Evolutionary conservation across 139 green algal species (phyloP).

Genomic region (Chlorella sp.): DNA sequence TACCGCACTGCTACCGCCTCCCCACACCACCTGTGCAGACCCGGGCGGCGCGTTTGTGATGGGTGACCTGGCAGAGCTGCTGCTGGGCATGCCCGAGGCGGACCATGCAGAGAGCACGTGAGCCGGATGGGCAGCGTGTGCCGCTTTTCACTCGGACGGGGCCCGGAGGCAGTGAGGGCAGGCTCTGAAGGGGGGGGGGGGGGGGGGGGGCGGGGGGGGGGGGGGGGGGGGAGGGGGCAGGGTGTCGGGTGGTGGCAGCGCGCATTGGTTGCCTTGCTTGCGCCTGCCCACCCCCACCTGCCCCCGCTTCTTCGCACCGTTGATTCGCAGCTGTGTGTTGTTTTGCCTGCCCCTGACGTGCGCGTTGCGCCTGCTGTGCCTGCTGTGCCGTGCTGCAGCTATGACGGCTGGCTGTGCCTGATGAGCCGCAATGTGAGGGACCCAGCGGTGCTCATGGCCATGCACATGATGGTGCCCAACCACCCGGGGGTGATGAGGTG

Average conservation of each 20-base stretch:
- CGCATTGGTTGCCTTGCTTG: not conserved
- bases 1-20: not conserved
- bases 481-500: conserved; percentile 10
- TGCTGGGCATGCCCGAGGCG: conserved; percentile 38
- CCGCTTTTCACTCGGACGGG: no score
- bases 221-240: not conserved
- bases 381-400: not conserved
- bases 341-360: not conserved
- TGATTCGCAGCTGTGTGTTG: no score
- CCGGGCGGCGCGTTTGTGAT: conserved; percentile 4
- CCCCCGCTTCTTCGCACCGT: no score
- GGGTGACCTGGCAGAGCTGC: conserved; percentile 40
- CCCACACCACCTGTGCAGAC: conserved; percentile 8
- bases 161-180: no score
- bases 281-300: not conserved
- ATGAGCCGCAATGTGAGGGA: conserved; percentile 30
- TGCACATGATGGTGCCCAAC: conserved; percentile 19
- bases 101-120: not conserved
- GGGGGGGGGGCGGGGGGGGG: no score
- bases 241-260: no score
- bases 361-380: not conserved
- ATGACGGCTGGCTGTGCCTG: conserved; percentile 28
- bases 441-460: conserved; percentile 24
- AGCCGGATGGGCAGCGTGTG: not conserved
- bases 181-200: no score